Base-by-base conservation (phyloP, 192 early-diverging fungal species). In the Powellomyces hirtus region DNA sequence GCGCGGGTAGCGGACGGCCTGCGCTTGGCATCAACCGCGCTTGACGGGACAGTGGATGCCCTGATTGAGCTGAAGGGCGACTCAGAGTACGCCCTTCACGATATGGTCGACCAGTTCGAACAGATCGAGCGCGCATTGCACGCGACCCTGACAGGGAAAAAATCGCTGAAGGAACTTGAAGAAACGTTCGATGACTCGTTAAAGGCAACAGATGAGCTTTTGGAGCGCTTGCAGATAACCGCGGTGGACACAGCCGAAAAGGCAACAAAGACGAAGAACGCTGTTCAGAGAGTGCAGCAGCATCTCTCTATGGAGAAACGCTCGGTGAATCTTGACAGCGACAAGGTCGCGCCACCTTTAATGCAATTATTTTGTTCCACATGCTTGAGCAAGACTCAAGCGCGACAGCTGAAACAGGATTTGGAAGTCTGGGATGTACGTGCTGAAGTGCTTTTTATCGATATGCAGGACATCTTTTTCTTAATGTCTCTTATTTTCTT, bases 61-160 rank as follows among this genome's bases (percentile, higher is more conserved):
- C 44, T 68, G 10, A 59, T 68, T 34, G 66, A 68, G 27, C 57
- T 68, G 22, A 58, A 59, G 33, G 66, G 56, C 38, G 66, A 68
- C 66, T 35, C 66, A 10, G 66, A 68, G 42, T 59, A 42, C 57
- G 66, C 57, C 2, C 33, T 68, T 5, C 18, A 16, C 14, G 56
- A 59, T 13, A 68, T 68, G 66, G 66, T 68, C 20, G 57, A 58
- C 26, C 66, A 59, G 34, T 68, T 68, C 26, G 66, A 68, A 22
- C 20, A 38, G 16, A 59, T 68, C 5, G 66, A 68, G 45, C 53
- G 66, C 42, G 66, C 66, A 4, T 24, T 68, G 57, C 24, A 42
- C 0, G 35, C 66, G 4, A 68, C 66, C 0, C 55, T 68, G 29
- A 18, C 37, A 3, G 56, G 45, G 13, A 34, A 30, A 24, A 35